These are phyloP conservation scores for Perkinsus olseni DNA, from an alignment of 169 alveolate species.

Conservation along the genomic window DNA sequence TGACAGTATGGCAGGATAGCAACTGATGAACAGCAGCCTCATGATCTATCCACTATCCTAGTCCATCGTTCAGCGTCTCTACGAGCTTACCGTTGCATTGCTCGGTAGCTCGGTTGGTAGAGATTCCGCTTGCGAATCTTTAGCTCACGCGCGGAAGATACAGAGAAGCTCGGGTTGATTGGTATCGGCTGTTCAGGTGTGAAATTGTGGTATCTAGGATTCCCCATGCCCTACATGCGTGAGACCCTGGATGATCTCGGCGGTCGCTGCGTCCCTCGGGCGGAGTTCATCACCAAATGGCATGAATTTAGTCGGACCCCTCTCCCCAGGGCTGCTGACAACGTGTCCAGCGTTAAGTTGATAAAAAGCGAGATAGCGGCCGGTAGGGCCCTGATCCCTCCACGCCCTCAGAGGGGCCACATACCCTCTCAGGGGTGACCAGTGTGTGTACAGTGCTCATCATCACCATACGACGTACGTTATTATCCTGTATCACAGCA, in stretches of 20 bases:
- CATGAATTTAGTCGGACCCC: background rate
- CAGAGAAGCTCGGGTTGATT: background rate
- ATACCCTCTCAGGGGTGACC: background rate
- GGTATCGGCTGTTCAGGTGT: background rate
- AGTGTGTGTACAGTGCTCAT: background rate
- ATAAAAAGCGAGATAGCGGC: background rate
- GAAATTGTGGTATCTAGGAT: background rate
- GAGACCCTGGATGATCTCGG: background rate
- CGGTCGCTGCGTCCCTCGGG: background rate
- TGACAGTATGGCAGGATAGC: too few relatives aligned
- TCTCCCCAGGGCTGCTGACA: background rate
- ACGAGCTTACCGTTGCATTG: background rate
- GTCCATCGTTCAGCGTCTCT: too few relatives aligned
- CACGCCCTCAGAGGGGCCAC: background rate
- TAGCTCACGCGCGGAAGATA: background rate
- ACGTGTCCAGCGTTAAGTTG: background rate
- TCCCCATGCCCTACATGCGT: background rate
- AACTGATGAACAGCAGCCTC: too few relatives aligned
- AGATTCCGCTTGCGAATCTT: background rate
- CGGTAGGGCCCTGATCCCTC: background rate
- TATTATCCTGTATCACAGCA: too few relatives aligned
- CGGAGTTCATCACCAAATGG: background rate
- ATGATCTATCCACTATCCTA: too few relatives aligned
- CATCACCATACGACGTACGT: too few relatives aligned
- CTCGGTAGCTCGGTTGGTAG: background rate